Evolutionary conservation across 2,329 filamentous ascomycete genomes (phyloP).

Genomic region (Lachnellula hyalina): DNA sequence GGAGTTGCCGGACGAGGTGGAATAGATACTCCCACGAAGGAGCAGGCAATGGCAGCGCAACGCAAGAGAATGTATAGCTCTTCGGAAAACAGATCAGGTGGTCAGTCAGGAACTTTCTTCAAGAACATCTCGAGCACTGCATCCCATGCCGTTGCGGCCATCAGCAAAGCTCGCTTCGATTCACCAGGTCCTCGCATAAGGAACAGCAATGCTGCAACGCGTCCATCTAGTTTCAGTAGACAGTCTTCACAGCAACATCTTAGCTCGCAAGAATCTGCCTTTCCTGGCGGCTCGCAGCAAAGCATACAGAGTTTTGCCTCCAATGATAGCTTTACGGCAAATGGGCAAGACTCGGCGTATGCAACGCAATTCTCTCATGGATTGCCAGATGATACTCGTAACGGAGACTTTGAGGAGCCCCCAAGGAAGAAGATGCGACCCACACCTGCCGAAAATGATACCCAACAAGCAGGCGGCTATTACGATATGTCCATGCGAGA

Average conservation of each 20-base stretch:
- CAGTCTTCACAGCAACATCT: conserved; percentile 65
- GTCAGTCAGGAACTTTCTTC: conserved; percentile 82
- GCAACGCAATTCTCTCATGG: conserved; percentile 48
- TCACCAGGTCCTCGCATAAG: conserved; percentile 69
- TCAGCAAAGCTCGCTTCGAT: conserved; percentile 93
- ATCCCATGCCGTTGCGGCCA: conserved; percentile 87
- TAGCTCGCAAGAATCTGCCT: conserved; percentile 56
- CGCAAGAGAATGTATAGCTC: conserved; percentile 87
- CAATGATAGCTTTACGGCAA: conserved; percentile 65
- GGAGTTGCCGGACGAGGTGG: conserved; percentile 65
- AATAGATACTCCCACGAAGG: conserved; percentile 93
- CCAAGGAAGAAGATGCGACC: conserved; percentile 70
- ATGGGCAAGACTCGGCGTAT: conserved; percentile 59
- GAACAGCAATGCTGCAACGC: conserved; percentile 54
- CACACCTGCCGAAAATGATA: conserved; percentile 48
- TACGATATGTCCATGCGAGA: conserved; percentile 57
- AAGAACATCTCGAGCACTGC: conserved; percentile 93
- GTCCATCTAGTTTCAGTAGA: conserved; percentile 64
- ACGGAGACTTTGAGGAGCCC: conserved; percentile 62
- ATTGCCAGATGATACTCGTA: conserved; percentile 33
- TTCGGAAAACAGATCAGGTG: conserved; percentile 62
- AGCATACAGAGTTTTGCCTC: conserved; percentile 68
- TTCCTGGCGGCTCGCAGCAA: conserved; percentile 75
- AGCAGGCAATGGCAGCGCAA: conserved; percentile 95
- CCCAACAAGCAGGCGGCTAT: conserved; percentile 26